Percentiles rank a stretch among this genome's conserved stretches.
Conservation (phyloP, 208 protist genomes). For the Trypanosoma caninum region DNA sequence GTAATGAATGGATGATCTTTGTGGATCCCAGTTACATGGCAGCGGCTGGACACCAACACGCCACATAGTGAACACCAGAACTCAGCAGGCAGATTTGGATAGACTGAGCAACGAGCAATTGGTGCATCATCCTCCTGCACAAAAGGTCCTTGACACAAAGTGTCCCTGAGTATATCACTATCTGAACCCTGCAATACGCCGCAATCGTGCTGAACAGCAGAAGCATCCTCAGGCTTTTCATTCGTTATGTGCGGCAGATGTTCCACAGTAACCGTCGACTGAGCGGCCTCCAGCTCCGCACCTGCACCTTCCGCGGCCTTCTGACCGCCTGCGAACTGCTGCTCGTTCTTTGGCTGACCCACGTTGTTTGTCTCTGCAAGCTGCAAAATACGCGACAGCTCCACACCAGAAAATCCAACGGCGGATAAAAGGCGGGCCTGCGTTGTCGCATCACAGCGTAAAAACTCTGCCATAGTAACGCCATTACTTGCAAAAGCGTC, state of each 20-base stretch:
- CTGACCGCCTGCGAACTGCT: too few species aligned
- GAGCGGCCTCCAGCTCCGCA: too few species aligned
- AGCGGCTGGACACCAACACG: slow-evolving; percentile 29
- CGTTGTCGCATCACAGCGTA: slow-evolving; percentile 8
- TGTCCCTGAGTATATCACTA: not conserved
- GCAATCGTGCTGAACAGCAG: not conserved
- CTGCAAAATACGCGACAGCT: slow-evolving; percentile 7
- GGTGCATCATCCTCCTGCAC: slow-evolving; percentile 6
- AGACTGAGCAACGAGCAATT: slow-evolving; percentile 26
- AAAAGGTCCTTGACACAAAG: not conserved
- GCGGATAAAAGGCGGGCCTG: slow-evolving; percentile 3
- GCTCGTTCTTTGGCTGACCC: too few species aligned
- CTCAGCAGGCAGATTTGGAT: slow-evolving; percentile 29
- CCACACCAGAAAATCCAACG: slow-evolving; percentile 12
- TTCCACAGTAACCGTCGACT: too few species aligned
- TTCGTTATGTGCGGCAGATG: too few species aligned
- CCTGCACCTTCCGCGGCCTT: too few species aligned
- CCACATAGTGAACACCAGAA: slow-evolving; percentile 35
- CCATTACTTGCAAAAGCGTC: slow-evolving; percentile 15
- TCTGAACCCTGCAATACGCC: not conserved
- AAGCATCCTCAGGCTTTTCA: too few species aligned
- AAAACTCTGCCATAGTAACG: slow-evolving; percentile 18
- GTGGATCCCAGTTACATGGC: slow-evolving; percentile 32
- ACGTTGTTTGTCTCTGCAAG: not conserved
- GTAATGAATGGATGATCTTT: slow-evolving; percentile 34